Evolutionary conservation across 2,329 filamentous ascomycete species (phyloP), one percentile per base, ranked within the genome.

Genomic region (Botrytis medusae): DNA sequence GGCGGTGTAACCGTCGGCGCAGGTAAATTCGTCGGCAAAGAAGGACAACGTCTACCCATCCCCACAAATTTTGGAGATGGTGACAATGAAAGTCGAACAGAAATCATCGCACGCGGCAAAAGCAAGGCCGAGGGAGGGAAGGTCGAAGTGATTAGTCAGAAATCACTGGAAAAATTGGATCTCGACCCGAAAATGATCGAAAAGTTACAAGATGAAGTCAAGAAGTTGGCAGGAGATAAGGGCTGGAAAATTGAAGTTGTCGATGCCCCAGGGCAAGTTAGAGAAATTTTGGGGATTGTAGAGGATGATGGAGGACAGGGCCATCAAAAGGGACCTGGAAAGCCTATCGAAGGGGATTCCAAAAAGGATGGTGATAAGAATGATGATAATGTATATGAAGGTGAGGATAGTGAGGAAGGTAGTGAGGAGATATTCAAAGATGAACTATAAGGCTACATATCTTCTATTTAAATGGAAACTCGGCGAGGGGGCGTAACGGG

Each of bases 161-260:
- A 91, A 51, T 90, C 95, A 75, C 84, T 97, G 54, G 88, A 90
- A 79, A 87, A 89, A 78, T 83, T 93, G 62, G 89, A 92, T 22
- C 73, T 81, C 4, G 79, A 80, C 70, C 87, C 88, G 0, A 87
- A 91, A 64, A 86, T 90, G 61, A 85, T 97, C 4, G 90, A 95
- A 77, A 86, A 90, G 63, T 84, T 97, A 80, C 88, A 88, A 78
- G 86, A 90, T 75, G 85, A 93, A 79, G 82, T 97, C 73, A 86
- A 92, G 80, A 87, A 89, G 78, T 80, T 92, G 59, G 93, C 93
- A 0, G 88, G 90, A 4, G 89, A 91, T 12, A 88, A 90, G 76
- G 89, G 90, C 25, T 97, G 94, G 94, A 92, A 90, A 78, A 84
- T 97, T 74, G 93, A 96, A 81, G 86, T 96, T 22, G 88, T 96